Conservation (phyloP, 768 basidiomycete species). For the Grammothele lineata region DNA sequence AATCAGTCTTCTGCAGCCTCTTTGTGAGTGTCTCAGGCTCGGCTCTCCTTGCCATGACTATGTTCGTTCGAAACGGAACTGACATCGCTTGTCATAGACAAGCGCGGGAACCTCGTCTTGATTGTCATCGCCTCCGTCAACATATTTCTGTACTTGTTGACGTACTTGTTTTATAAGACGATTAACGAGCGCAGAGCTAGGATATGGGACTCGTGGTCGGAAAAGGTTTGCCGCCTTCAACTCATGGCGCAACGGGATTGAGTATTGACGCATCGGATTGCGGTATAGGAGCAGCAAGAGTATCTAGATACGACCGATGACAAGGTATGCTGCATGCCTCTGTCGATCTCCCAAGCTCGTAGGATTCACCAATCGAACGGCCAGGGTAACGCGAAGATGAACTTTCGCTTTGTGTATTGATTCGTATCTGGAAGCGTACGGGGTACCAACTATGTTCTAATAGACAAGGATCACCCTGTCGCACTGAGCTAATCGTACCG, state of each 20-base stretch:
- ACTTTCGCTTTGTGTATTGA: constrained; percentile 61
- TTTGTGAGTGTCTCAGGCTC: constrained; percentile 10
- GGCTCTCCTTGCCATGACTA: neutral
- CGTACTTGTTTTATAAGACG: constrained; percentile 52
- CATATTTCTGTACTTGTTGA: constrained; percentile 45
- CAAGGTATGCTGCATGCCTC: constrained; percentile 9
- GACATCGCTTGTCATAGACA: constrained; percentile 45
- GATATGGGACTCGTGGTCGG: constrained; percentile 48
- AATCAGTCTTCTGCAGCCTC: constrained; percentile 11
- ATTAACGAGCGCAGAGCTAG: constrained; percentile 46
- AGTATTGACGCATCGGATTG: neutral
- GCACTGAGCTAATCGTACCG: too few species aligned
- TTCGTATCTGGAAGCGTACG: too few species aligned
- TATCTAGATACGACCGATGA: constrained; percentile 61
- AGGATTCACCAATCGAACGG: neutral
- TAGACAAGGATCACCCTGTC: too few species aligned
- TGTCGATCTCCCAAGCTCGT: neutral
- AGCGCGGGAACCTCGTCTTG: constrained; percentile 54
- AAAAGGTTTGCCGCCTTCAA: constrained; percentile 24
- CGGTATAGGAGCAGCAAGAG: constrained; percentile 45
- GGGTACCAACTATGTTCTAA: too few species aligned
- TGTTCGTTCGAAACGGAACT: too few species aligned
- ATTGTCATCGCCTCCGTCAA: constrained; percentile 54
- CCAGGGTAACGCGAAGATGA: constrained; percentile 51
- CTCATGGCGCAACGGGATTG: neutral